Percentiles rank a stretch among this genome's conserved stretches.
Evolutionary conservation across 2,329 filamentous ascomycete genomes (phyloP).

Genomic region (Xylariomycetidae sp.): DNA sequence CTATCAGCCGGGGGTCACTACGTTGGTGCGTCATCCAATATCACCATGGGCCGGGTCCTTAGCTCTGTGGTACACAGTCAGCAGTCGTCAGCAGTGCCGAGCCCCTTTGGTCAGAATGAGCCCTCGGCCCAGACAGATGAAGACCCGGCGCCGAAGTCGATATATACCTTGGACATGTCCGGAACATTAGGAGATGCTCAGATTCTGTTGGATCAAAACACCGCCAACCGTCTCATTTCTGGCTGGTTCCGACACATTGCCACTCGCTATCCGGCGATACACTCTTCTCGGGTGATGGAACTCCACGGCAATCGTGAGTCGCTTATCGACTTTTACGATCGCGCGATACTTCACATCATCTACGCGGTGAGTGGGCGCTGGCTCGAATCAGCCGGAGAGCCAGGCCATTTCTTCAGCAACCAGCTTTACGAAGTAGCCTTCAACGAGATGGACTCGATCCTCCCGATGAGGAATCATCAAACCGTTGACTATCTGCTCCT

Average conservation of each 20-base stretch:
- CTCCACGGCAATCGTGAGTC: conserved; percentile 22
- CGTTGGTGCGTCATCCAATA: conserved; percentile 25
- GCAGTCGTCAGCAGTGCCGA: conserved; percentile 11
- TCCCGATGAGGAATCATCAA: conserved; percentile 21
- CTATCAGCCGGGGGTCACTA: conserved; percentile 26
- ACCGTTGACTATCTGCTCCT: conserved; percentile 25
- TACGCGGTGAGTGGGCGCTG: conserved; percentile 27
- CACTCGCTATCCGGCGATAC: conserved; percentile 24
- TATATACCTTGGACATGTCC: too few relatives aligned
- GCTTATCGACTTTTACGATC: conserved; percentile 22
- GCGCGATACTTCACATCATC: conserved; percentile 22
- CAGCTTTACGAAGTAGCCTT: conserved; percentile 26
- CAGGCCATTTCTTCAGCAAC: conserved; percentile 26
- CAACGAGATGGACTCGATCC: conserved; percentile 21
- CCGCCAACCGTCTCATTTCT: conserved; percentile 21
- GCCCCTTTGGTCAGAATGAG: conserved; percentile 11
- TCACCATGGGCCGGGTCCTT: conserved; percentile 27
- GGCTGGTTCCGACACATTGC: conserved; percentile 27
- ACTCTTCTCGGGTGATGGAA: conserved; percentile 18
- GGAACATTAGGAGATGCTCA: conserved; percentile 17
- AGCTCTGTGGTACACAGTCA: conserved; percentile 25
- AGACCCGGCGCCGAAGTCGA: conserved; percentile 25
- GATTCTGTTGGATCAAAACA: conserved; percentile 19
- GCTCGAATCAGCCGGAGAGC: conserved; percentile 26
- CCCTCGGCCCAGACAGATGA: conserved; percentile 12